A percentile compares a stretch with the other conserved stretches of the same genome.
Conservation (phyloP, 2,329 filamentous ascomycete genomes). For the Talaromyces sp. region DNA sequence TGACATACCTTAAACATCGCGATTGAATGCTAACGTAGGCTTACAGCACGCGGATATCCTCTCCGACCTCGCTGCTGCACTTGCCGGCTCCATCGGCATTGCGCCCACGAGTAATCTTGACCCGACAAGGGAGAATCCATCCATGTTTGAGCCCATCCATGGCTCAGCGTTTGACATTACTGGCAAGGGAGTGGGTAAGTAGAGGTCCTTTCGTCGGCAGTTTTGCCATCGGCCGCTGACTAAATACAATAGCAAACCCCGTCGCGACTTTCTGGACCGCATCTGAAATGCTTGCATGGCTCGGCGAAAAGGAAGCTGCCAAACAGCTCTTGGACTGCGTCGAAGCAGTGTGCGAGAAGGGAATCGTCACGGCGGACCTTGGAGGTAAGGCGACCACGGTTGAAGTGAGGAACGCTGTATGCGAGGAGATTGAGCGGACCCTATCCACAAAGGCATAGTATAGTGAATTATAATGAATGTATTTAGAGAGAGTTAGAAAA, state of each 20-base stretch:
- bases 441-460: neutral
- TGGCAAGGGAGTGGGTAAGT: conserved; percentile 48
- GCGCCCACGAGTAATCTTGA: conserved; percentile 66
- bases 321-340: conserved; percentile 54
- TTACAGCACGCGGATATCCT: conserved; percentile 57
- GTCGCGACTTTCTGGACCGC: conserved; percentile 66
- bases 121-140: conserved; percentile 55
- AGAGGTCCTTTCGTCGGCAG: neutral
- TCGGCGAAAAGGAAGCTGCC: conserved; percentile 56
- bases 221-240: neutral
- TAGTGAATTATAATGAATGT: neutral
- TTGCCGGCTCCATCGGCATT: conserved; percentile 67
- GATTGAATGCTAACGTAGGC: neutral
- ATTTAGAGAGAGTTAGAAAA: neutral
- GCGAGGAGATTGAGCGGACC: conserved; percentile 43
- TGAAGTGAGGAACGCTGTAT: conserved; percentile 55
- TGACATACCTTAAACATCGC: neutral
- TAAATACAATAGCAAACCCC: conserved; percentile 48
- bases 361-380: conserved; percentile 55
- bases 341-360: conserved; percentile 55
- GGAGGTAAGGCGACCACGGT: conserved; percentile 54
- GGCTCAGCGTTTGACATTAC: conserved; percentile 62
- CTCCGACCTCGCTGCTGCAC: conserved; percentile 64
- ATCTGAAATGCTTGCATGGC: conserved; percentile 62
- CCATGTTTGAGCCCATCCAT: conserved; percentile 61